Evolutionary conservation across 192 early-diverging fungal genomes (phyloP).

Genomic region (Coemansia sp.): DNA sequence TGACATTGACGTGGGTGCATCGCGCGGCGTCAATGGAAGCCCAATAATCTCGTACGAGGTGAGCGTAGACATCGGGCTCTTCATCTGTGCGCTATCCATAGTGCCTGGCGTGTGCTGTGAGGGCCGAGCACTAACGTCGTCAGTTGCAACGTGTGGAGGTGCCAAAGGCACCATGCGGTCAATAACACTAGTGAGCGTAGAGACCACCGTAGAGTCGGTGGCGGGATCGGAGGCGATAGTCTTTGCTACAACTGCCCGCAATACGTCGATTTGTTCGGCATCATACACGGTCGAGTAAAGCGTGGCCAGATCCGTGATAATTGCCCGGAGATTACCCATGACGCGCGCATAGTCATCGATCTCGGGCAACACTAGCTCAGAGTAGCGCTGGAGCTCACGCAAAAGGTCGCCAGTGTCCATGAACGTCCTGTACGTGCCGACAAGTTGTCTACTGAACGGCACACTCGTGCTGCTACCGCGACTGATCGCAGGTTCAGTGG

Average conservation of each 20-base stretch:
- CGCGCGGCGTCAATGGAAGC: conserved; percentile 13
- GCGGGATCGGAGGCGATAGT: conserved; percentile 1
- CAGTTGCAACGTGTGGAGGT: conserved; percentile 1
- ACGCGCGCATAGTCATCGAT: conserved; percentile 12
- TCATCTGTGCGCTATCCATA: conserved; percentile 14
- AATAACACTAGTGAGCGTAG: conserved; percentile 13
- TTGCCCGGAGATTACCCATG: conserved; percentile 16
- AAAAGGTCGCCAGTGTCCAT: conserved; percentile 47
- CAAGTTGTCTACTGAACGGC: conserved; percentile 35
- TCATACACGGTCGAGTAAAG: conserved; percentile 24
- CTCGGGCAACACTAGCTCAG: conserved; percentile 46
- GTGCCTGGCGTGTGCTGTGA: conserved; percentile 10
- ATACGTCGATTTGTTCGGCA: conserved; percentile 28
- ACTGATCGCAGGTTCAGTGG: not conserved
- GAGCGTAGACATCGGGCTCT: conserved; percentile 14
- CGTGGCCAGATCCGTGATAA: conserved; percentile 23
- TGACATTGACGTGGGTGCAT: conserved; percentile 5
- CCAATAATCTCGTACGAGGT: conserved; percentile 36
- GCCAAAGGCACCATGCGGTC: conserved; percentile 39
- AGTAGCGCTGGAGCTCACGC: conserved; percentile 51
- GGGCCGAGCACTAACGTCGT: not conserved
- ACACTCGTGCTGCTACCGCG: not conserved
- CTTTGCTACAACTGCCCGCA: conserved; percentile 28
- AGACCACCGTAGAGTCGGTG: conserved; percentile 1
- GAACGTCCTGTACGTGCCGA: conserved; percentile 39